Evolutionary conservation across 345 rosid genomes (phyloP), one percentile per base, ranked within the genome.

Genomic region (Jatropha curcas): DNA sequence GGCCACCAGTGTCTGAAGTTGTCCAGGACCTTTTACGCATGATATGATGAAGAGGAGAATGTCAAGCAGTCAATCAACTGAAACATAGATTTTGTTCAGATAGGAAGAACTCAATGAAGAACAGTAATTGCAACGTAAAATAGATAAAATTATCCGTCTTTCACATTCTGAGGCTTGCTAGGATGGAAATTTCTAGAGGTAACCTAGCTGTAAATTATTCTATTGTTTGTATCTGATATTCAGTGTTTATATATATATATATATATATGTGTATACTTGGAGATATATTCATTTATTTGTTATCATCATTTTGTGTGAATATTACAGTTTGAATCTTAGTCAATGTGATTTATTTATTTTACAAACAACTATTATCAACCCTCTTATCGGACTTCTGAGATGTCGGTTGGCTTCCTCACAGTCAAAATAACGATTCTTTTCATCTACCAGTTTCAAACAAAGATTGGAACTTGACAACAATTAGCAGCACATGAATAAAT

Each of bases 1-100:
- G 98, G 84, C 98, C 97, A 28, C 83, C 82, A 0, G 82, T 88
- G 69, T 94, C 98, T 20, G 98, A 94, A 83, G 79, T 94, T 24
- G 94, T 90, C 48, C 97, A 94, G 78, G 97, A 92, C 78, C 93
- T 94, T 53, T 67, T 89, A 60, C 91, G 79, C 35, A 86, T 90
- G 95, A 65, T 88, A 65, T 86, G n/a, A 48, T 67, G 22, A 10
- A 82, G 76, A n/a, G 19, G 63, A 30, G 55, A 28, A 64, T 1
- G 35, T 62, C 25, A 10, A 51, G 70, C 61, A 65, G 46, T 43
- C 37, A n/a, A 10, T 43, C 57, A 22, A 10, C 4, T 19, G 55
- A 71, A 58, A 28, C 55, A 48, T 16, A 72, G 37, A 37, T 22
- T 33, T 31, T 61, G 34, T 6, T 73, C 53, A 76, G 77, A 58